These are phyloP conservation scores for Colletotrichum tanaceti DNA, from an alignment of 2,329 filamentous ascomycete genomes.

Conservation along the genomic window DNA sequence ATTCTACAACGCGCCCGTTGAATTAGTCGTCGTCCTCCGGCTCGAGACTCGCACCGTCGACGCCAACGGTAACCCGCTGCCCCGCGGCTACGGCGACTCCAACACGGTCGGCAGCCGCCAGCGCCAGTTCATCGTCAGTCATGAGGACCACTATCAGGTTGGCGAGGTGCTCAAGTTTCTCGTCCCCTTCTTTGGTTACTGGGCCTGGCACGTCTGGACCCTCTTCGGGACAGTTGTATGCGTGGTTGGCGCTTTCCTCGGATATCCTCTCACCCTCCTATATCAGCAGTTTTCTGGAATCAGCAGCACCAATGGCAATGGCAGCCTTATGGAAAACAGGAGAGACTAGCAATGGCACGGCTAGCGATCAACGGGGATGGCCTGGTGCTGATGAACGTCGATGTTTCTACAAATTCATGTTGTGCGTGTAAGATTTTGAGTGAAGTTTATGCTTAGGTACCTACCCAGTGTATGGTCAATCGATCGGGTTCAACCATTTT, in stretches of 20 bases:
- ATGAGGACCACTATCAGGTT: constrained; percentile 85
- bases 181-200: constrained; percentile 66
- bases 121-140: constrained; percentile 78
- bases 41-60: constrained; percentile 61
- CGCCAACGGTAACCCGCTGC: constrained; percentile 43
- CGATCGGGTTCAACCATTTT: background rate
- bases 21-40: constrained; percentile 74
- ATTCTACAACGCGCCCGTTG: constrained; percentile 75
- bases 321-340: constrained; percentile 22
- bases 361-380: too few species aligned
- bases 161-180: constrained; percentile 82
- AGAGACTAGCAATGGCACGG: background rate
- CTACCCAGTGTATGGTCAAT: background rate
- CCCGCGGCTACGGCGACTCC: constrained; percentile 35
- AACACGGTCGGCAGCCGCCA: constrained; percentile 60
- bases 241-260: constrained; percentile 59
- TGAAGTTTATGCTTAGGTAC: background rate
- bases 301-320: constrained; percentile 7
- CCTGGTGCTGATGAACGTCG: background rate
- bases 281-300: constrained; percentile 13
- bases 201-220: constrained; percentile 70
- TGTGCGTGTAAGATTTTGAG: background rate
- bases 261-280: constrained; percentile 34
- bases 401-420: background rate
- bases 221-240: constrained; percentile 73